Conservation (phyloP, 495 filamentous ascomycete species). For the Friedmanniomyces simplex region DNA sequence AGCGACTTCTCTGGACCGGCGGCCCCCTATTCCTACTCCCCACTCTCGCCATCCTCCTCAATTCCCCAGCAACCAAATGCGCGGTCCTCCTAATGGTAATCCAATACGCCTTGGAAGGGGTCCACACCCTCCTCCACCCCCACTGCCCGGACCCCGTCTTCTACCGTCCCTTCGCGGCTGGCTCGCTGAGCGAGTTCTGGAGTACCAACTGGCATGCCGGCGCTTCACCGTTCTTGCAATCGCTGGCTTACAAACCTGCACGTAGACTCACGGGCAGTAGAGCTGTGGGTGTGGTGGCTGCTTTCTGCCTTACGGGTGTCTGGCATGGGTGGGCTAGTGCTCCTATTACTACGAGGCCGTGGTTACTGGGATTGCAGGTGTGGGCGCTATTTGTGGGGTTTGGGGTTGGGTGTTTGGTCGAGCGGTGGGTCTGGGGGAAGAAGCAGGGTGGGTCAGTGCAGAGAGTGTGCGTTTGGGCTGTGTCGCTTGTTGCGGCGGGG, state of each 20-base stretch:
- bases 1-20: background rate
- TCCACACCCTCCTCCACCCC: slow-evolving; percentile 7
- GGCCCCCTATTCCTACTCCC: background rate
- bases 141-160: slow-evolving; percentile 4
- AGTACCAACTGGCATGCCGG: slow-evolving; percentile 9
- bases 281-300: slow-evolving; percentile 4
- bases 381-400: slow-evolving; percentile 4
- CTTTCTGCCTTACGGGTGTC: slow-evolving; percentile 9
- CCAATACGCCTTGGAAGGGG: background rate
- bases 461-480: background rate
- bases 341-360: background rate
- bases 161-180: slow-evolving; percentile 7
- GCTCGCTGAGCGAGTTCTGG: slow-evolving; percentile 11
- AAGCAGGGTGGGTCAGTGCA: slow-evolving; percentile 5
- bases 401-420: background rate
- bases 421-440: background rate
- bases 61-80: background rate
- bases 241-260: slow-evolving; percentile 7
- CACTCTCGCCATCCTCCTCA: background rate
- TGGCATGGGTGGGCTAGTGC: slow-evolving; percentile 12
- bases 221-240: slow-evolving; percentile 7
- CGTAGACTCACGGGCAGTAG: background rate
- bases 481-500: background rate
- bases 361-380: background rate
- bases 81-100: background rate